Conservation (phyloP, 768 basidiomycete genomes). For the Lactarius hengduanensis region DNA sequence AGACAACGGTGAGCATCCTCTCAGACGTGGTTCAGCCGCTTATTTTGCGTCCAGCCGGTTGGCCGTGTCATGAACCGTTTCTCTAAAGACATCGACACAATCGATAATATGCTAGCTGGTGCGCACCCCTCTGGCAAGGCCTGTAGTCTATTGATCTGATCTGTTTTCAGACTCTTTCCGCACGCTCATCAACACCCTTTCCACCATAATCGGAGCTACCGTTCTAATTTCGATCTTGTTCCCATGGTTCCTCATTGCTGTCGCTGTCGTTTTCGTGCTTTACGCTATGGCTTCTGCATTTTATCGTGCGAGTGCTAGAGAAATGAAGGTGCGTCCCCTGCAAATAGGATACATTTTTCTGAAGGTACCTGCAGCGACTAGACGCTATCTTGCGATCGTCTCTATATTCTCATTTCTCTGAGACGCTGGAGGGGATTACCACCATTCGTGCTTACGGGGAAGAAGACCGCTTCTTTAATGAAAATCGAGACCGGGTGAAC, state of each 20-base stretch:
- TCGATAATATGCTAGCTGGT: slow-evolving; percentile 72
- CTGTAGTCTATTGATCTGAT: background rate
- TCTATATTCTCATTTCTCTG: slow-evolving; percentile 92
- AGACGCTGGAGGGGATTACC: slow-evolving; percentile 80
- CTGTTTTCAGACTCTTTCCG: slow-evolving; percentile 60
- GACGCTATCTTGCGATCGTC: slow-evolving; percentile 84
- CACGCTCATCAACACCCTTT: slow-evolving; percentile 63
- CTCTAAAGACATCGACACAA: slow-evolving; percentile 81
- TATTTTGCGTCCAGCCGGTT: slow-evolving; percentile 49
- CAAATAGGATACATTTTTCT: background rate
- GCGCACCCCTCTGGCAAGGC: background rate
- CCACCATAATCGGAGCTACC: slow-evolving; percentile 68
- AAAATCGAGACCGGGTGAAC: slow-evolving; percentile 75
- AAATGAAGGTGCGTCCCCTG: slow-evolving; percentile 58
- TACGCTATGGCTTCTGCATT: slow-evolving; percentile 76
- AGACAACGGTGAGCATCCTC: slow-evolving; percentile 61
- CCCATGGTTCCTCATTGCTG: slow-evolving; percentile 83
- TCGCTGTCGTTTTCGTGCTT: slow-evolving; percentile 54
- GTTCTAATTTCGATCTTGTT: slow-evolving; percentile 75
- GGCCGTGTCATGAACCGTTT: slow-evolving; percentile 92
- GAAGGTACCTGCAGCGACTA: slow-evolving; percentile 44
- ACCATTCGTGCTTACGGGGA: slow-evolving; percentile 91
- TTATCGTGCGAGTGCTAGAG: slow-evolving; percentile 83
- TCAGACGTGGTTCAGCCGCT: slow-evolving; percentile 4
- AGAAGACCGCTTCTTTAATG: slow-evolving; percentile 64